These are phyloP conservation scores for Mycosphaerella sp. DNA, from an alignment of 2,329 filamentous ascomycete species.

Conservation along the genomic window DNA sequence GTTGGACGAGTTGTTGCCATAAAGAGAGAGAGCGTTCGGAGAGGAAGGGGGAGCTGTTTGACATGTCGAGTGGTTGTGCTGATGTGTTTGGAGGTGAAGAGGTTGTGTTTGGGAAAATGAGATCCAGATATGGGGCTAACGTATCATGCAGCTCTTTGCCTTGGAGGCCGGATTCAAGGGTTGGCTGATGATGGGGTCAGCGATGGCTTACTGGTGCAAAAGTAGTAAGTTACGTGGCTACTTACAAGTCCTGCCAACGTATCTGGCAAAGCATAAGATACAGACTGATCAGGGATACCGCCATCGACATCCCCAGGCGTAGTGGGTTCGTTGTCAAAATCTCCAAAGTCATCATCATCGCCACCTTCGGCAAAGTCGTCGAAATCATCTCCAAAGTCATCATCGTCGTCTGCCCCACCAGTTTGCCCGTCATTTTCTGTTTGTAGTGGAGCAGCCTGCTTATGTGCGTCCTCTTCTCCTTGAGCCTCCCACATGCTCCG, in stretches of 20 bases:
- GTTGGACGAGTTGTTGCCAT: conserved; percentile 93
- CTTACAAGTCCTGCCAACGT: conserved; percentile 45
- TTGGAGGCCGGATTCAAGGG: conserved; percentile 27
- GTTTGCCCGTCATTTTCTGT: conserved; percentile 39
- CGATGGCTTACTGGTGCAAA: neutral
- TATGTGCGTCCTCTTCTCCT: conserved; percentile 14
- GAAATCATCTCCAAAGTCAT: conserved; percentile 65
- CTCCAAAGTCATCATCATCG: conserved; percentile 45
- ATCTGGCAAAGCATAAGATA: conserved; percentile 32
- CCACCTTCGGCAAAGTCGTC: conserved; percentile 54
- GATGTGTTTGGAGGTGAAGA: conserved; percentile 28
- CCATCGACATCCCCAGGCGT: conserved; percentile 18
- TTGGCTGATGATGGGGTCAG: conserved; percentile 30
- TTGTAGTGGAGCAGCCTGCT: conserved; percentile 8
- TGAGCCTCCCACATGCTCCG: conserved; percentile 30
- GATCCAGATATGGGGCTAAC: conserved; percentile 60
- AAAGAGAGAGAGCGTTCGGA: conserved; percentile 82
- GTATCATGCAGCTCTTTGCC: conserved; percentile 54
- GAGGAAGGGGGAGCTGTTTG: conserved; percentile 58
- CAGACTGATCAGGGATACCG: conserved; percentile 25
- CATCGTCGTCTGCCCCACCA: conserved; percentile 55
- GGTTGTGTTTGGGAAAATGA: conserved; percentile 54
- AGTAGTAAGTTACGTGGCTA: conserved; percentile 24
- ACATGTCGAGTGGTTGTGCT: conserved; percentile 27
- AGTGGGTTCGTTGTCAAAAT: conserved; percentile 41